These are phyloP conservation scores for Phytophthora syringae DNA, from an alignment of 352 stramenopile species.

Conservation along the genomic window DNA sequence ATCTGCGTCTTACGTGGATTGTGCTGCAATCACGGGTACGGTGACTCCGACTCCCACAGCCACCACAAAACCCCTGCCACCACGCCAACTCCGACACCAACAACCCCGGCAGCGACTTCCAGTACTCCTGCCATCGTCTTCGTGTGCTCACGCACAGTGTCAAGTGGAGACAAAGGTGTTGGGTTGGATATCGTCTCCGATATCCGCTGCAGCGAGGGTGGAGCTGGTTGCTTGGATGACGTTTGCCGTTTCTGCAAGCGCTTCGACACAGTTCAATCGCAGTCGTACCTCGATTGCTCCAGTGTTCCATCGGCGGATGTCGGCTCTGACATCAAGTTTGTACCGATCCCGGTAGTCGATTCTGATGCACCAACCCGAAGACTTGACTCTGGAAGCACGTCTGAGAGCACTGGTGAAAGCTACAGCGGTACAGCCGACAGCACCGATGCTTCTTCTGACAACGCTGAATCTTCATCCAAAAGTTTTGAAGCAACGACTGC, in stretches of 20 bases:
- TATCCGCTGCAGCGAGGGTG: constrained; percentile 42
- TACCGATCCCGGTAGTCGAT: constrained; percentile 32
- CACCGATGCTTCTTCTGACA: neutral
- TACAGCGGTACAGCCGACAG: neutral
- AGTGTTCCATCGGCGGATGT: constrained; percentile 22
- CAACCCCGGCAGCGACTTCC: constrained; percentile 1
- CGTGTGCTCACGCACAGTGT: constrained; percentile 26
- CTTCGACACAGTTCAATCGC: constrained; percentile 42
- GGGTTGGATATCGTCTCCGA: constrained; percentile 50
- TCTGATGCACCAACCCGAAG: constrained; percentile 7
- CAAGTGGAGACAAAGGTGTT: constrained; percentile 36
- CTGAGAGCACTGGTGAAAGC: neutral
- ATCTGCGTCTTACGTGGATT: constrained; percentile 29
- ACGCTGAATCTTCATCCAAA: neutral
- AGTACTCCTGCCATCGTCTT: constrained; percentile 28
- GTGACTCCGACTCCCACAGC: constrained; percentile 4
- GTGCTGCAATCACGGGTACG: constrained; percentile 16
- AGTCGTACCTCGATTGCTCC: constrained; percentile 35
- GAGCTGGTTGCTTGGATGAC: constrained; percentile 40
- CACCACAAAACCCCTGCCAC: too few species aligned
- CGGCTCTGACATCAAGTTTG: constrained; percentile 37
- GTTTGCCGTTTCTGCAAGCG: constrained; percentile 43
- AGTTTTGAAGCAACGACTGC: constrained; percentile 1
- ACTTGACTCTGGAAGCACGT: constrained; percentile 1
- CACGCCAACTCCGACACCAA: constrained; percentile 3